Base-by-base conservation (phyloP, 306 rosid genomes). In the Betula pendula region DNA sequence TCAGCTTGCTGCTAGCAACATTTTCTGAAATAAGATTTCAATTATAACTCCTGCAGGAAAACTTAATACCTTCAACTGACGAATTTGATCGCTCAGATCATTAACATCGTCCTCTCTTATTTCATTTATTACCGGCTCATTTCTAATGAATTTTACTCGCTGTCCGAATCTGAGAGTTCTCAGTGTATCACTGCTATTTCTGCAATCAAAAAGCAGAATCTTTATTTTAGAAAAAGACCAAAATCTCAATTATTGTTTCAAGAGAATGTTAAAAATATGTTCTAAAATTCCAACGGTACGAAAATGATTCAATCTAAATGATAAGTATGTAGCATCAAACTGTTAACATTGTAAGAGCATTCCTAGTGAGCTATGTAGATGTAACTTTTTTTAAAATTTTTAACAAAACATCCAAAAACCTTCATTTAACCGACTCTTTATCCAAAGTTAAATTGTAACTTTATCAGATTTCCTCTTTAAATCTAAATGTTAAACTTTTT, bases 81-180 rank as follows among this genome's bases (percentile, higher is more conserved):
- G 94, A 73, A 96, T 92, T 87, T 91, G 96, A 85, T 96, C 99
- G 80, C 96, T 91, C 79, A 96, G 80, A 78, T 88, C 96, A 86
- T 92, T 91, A 24, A 83, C 97, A 19, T 87, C 97, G 70, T 91
- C 94, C 81, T 92, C 99, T 62, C 89, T 91, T 67, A 95, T 92
- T 83, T 88, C 96, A 82, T 92, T 95, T 84, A 92, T 86, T 59
- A 91, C 89, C 40, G 99, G 94, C 45, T 91, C 84, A 49, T 92
- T 96, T 87, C 81, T 84, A 53, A 91, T 70, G 75, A 85, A 88
- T 81, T 93, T 89, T 79, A 89, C 84, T 58, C 96, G 84, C 74
- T 91, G 96, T 81, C 99, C 99, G 69, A 96, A 92, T 75, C 98
- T 88, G 38, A 96, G 88, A 66, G 98, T 91, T 48, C 74, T 80